Conservation (phyloP, 2,329 filamentous ascomycete species). For the Tolypocladium cylindrosporum region DNA sequence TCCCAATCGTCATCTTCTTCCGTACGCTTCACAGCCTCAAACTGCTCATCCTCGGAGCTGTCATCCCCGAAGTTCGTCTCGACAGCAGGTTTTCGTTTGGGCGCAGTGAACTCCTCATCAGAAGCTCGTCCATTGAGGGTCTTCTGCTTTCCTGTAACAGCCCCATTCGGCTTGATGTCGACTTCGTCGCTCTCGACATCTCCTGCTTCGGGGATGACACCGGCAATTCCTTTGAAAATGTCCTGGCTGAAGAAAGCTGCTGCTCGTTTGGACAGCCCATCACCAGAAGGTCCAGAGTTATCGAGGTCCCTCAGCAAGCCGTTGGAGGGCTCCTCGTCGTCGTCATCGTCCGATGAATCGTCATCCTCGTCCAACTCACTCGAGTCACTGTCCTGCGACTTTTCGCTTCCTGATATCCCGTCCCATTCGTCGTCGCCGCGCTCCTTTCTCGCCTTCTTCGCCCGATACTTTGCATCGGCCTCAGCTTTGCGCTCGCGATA, state of each 20-base stretch:
- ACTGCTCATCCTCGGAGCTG: constrained; percentile 34
- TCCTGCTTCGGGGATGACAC: constrained; percentile 42
- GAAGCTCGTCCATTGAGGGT: neutral
- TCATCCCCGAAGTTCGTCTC: constrained; percentile 22
- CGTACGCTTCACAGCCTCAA: constrained; percentile 50
- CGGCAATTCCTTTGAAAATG: constrained; percentile 77
- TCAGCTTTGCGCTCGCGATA: constrained; percentile 75
- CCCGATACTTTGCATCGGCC: constrained; percentile 75
- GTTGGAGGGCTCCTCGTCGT: constrained; percentile 13
- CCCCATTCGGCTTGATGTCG: neutral
- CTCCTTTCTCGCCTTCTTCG: constrained; percentile 78
- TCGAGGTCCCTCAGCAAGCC: constrained; percentile 28
- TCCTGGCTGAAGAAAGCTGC: constrained; percentile 89
- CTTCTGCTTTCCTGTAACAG: constrained; percentile 13
- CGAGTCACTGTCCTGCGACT: constrained; percentile 39
- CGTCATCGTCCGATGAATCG: constrained; percentile 24
- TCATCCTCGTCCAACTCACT: constrained; percentile 51
- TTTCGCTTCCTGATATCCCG: constrained; percentile 63
- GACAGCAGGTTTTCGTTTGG: neutral
- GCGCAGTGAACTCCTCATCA: neutral
- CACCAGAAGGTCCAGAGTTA: constrained; percentile 32
- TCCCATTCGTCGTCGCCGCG: constrained; percentile 86
- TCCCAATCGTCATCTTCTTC: constrained; percentile 56
- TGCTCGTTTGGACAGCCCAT: constrained; percentile 67
- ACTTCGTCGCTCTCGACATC: constrained; percentile 25